Base-by-base conservation (phyloP, 768 basidiomycete genomes). In the Cystofilobasidium bisporidii region DNA sequence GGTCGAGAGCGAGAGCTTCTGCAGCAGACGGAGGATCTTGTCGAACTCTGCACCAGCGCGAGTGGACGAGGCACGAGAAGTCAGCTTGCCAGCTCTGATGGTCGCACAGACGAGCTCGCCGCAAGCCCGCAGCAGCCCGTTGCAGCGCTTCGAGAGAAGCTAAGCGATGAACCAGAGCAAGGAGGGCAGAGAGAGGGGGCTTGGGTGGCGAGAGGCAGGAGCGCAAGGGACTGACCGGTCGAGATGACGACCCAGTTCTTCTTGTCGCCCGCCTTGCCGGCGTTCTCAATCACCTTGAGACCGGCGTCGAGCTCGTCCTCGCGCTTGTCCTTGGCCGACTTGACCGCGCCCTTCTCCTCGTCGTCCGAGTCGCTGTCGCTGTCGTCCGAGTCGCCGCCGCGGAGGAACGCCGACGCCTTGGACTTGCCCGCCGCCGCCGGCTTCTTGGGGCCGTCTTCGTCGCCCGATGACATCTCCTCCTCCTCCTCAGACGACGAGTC, bases 211-310 rank as follows among this genome's bases (percentile, higher is more conserved):
- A 41, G 18, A 61, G 41, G 45, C 22, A 50, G 43, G 60, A 45
- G 32, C 32, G 56, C 9, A 28, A 24, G 36, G 36, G 36, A 36
- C 36, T 36, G 36, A 91, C 93, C 93, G 69, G 83, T 86, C 26
- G 88, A 90, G 73, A 91, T 93, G 33, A 84, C 85, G 30, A 87
- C 86, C 96, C 96, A 99, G 79, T 99, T 92, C 73, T 93, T 94
- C 63, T 43, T 64, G 81, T 89, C n/a, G n/a, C n/a, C n/a, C n/a
- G n/a, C n/a, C n/a, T n/a, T 94, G 70, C 89, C 81, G 24, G 87
- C 92, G 75, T 99, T 98, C 57, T 94, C 90, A 80, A 98, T 96
- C 57, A 81, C 81, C 78, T 87, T 92, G 64, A 90, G 89, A 3
- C 87, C 87, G 1, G 85, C 85, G 77, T 97, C 93, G 85, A 98